Conservation (phyloP, 1,139 yeast species). For the Kodamaea arcana region DNA sequence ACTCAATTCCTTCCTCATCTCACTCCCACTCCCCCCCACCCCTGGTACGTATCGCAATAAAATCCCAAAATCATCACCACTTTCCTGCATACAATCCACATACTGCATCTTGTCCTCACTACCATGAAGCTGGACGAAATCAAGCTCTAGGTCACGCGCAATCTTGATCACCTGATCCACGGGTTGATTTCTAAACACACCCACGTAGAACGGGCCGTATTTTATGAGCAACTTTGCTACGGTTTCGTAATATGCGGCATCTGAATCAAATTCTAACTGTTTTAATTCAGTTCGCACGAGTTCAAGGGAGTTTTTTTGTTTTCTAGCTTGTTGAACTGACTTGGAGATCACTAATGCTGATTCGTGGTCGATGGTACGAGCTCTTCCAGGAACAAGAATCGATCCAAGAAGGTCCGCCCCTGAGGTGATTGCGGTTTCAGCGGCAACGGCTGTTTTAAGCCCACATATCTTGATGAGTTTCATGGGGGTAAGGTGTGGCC, state of each 20-base stretch:
- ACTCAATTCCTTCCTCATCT: no score
- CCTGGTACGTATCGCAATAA: slow-evolving; percentile 75
- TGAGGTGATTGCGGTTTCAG: slow-evolving; percentile 56
- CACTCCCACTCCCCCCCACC: no score
- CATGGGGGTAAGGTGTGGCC: no score
- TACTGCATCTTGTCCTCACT: slow-evolving; percentile 62
- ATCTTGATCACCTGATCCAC: slow-evolving; percentile 53
- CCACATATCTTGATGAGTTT: slow-evolving; percentile 79
- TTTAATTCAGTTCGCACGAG: slow-evolving; percentile 16
- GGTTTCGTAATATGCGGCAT: slow-evolving; percentile 32
- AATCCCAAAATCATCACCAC: slow-evolving; percentile 45
- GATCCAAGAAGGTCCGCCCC: slow-evolving; percentile 83
- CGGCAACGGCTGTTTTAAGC: slow-evolving; percentile 62
- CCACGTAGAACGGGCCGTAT: slow-evolving; percentile 74
- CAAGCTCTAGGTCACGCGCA: slow-evolving; percentile 52
- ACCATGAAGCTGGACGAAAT: slow-evolving; percentile 88
- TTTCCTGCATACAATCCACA: slow-evolving; percentile 28
- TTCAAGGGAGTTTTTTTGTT: slow-evolving; percentile 14
- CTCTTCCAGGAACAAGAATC: slow-evolving; percentile 79
- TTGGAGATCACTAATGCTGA: slow-evolving; percentile 54
- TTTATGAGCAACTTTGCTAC: slow-evolving; percentile 28
- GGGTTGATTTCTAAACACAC: slow-evolving; percentile 85
- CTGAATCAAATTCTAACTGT: slow-evolving; percentile 12
- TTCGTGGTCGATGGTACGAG: slow-evolving; percentile 58
- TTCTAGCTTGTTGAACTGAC: slow-evolving; percentile 22